Base-by-base conservation (phyloP, 768 basidiomycete species). In the Tulasnella sp. region DNA sequence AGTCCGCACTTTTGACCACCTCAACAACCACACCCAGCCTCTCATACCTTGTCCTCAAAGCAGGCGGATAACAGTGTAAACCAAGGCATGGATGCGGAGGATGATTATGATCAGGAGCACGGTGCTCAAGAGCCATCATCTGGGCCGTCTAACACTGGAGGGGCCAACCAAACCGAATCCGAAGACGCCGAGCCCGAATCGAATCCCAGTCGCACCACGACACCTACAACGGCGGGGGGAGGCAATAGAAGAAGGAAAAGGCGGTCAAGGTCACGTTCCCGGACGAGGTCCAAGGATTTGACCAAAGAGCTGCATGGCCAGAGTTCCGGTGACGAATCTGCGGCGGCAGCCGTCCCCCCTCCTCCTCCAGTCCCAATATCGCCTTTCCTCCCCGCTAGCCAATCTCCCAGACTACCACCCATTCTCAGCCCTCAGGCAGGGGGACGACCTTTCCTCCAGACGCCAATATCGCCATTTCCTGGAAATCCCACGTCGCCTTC, bases 401-500 rank as follows among this genome's bases (percentile, higher is more conserved):
- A 79, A 46, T 70, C 79, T 35, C 79, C 79, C 15, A n/a, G 57
- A 32, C 61, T 48, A n/a, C 75, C 67, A 67, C 40, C 70, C 6
- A 46, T 40, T 35, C 71, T 73, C n/a, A n/a, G 15, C 46, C 70
- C 42, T 0, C 76, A 79, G 39, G 29, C 85, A 16, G 82, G 84
- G 70, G 82, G 84, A 48, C 80, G 74, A 32, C 80, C 78, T 81
- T 82, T 81, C 79, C 83, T 78, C 72, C 82, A 85, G 82, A 90
- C 86, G 84, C 91, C 87, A 81, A 92, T 86, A 74, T 90, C 86
- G 81, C 90, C 87, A 80, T 89, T 67, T 35, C n/a, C 26, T 2
- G 61, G 26, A 13, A 29, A 5, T 16, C 15, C 85, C 80, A 94
- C 94, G 0, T 78, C 39, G 13, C 78, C 77, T 18, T 2, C 78